Evolutionary conservation across 73 alveolate genomes (phyloP).

Genomic region (Chromera velia): DNA sequence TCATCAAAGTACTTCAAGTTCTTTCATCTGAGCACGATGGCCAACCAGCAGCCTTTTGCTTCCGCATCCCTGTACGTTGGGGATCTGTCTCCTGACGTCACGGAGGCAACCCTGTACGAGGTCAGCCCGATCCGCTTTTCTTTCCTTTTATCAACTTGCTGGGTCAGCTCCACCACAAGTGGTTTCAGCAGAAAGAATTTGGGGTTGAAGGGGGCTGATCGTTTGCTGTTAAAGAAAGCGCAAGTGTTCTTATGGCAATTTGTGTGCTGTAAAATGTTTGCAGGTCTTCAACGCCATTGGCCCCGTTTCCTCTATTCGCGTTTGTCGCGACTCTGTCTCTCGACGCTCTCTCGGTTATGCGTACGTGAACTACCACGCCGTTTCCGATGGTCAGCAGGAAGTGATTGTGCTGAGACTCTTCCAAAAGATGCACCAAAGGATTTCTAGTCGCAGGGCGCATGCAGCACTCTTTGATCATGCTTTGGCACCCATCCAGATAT

Average conservation of each 20-base stretch:
- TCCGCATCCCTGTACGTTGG: constrained; percentile 46
- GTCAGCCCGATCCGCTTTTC: neutral
- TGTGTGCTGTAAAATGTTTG: neutral
- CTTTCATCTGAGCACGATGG: no score
- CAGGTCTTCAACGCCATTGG: constrained; percentile 42
- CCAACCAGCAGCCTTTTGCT: no score
- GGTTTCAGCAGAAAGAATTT: neutral
- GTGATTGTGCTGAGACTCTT: neutral
- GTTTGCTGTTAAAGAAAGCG: neutral
- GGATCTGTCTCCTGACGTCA: constrained; percentile 30
- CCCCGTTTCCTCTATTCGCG: constrained; percentile 46
- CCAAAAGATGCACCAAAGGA: neutral
- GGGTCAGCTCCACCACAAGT: neutral
- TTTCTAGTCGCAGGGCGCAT: neutral
- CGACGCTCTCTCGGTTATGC: constrained; percentile 31
- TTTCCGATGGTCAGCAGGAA: neutral
- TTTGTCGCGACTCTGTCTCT: constrained; percentile 14
- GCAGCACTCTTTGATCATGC: neutral
- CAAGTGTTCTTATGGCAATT: neutral
- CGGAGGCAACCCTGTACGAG: constrained; percentile 27
- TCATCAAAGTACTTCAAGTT: no score
- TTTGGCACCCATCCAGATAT: neutral
- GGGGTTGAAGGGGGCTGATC: no score
- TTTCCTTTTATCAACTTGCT: neutral
- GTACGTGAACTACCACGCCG: constrained; percentile 37